Base-by-base conservation (phyloP, 2,329 filamentous ascomycete genomes). In the Keithomyces neogunnii region DNA sequence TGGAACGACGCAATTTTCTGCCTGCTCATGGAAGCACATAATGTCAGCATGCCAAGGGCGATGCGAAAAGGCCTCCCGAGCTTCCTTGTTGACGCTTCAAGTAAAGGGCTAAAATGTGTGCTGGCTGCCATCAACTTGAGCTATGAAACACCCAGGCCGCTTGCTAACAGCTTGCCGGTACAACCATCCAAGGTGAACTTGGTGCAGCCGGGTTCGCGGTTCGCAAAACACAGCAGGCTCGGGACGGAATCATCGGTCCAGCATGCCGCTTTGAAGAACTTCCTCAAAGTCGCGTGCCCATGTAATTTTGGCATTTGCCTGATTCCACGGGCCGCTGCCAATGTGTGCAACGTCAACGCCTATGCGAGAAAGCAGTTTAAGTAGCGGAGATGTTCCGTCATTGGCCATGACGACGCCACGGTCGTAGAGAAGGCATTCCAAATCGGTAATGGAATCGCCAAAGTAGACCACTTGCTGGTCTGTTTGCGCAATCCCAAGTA, bases 391-490 rank as follows among this genome's bases (percentile, higher is more conserved):
- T 4, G n/a, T 10, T 5, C 53, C 57, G 13, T 64, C 58, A 38
- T 71, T 60, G 1, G 73, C 68, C 39, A 82, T 68, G 42, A 76
- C 71, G 28, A 81, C 63, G 3, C 77, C 79, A 5, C 66, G 63
- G 2, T 61, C 63, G 28, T 62, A 59, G 3, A 79, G 56, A 38
- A 82, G 62, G 53, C 78, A 82, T 59, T 75, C 72, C 51, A 82
- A 62, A 59, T 82, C 79, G 2, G 78, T 81, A 2, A 71, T 70
- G 31, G 78, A 80, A 60, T 82, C 79, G 6, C 79, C 79, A 60
- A 81, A 73, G 63, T 82, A 82, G n/a, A 78, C 60, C n/a, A 68
- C 59, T 51, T 51, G 55, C 4, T 60, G 55, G 10, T 50, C 48
- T 10, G 6, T 46, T 45, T 59, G 59, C 5, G 50, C 54, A 33